phyloP scores from a whole-genome alignment of 768 basidiomycete genomes.

The Amanita molliuscula region DNA sequence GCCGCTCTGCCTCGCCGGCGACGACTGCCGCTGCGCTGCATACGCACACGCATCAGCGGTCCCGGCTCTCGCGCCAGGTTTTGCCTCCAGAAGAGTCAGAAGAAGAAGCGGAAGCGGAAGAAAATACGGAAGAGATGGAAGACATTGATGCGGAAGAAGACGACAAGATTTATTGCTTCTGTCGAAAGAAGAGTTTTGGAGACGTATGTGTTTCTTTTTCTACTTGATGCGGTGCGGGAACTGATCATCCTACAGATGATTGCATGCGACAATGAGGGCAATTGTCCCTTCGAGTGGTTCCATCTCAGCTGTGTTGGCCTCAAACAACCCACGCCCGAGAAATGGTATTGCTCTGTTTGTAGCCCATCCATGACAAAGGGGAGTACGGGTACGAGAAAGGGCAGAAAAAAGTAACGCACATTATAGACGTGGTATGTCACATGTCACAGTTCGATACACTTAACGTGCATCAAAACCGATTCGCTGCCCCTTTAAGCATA shows the following conservation, averaged over 20 bases:
- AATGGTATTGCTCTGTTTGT: conserved; percentile 48
- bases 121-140: conserved; percentile 14
- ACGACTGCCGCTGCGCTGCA: conserved; percentile 21
- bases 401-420: conserved; percentile 17
- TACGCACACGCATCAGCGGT: conserved; percentile 27
- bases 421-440: no score
- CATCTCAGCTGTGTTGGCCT: conserved; percentile 53
- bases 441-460: no score
- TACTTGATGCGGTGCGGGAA: background rate
- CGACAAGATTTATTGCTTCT: conserved; percentile 40
- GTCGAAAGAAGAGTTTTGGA: conserved; percentile 38
- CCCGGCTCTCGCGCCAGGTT: conserved; percentile 37
- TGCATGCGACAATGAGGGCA: conserved; percentile 57
- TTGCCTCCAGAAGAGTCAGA: conserved; percentile 28
- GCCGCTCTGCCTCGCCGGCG: conserved; percentile 35
- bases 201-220: conserved; percentile 25
- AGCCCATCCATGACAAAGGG: conserved; percentile 20
- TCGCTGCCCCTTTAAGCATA: no score
- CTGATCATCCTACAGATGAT: conserved; percentile 39
- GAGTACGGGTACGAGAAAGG: conserved; percentile 15
- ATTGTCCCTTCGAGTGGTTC: conserved; percentile 66
- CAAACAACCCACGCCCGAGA: conserved; percentile 35
- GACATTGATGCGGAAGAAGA: conserved; percentile 42
- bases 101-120: conserved; percentile 27
- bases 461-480: no score